Evolutionary conservation across 2,329 filamentous ascomycete species (phyloP).

Genomic region (Colletotrichum lupini): DNA sequence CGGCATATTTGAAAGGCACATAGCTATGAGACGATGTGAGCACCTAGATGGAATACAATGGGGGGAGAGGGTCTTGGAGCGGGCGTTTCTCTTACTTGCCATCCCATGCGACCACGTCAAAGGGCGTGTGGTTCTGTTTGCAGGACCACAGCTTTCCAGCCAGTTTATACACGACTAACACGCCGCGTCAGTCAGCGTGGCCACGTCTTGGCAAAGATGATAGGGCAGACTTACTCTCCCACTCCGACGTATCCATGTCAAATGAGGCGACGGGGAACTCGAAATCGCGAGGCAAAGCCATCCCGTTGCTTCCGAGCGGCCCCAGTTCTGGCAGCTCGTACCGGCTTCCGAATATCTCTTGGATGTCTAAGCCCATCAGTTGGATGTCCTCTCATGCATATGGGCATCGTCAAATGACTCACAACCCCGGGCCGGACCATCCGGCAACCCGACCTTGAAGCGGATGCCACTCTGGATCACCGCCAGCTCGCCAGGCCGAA

Average conservation of each 20-base stretch:
- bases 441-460: constrained; percentile 66
- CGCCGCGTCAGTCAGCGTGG: neutral
- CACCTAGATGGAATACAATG: neutral
- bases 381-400: neutral
- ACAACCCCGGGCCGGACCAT: constrained; percentile 67
- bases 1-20: constrained; percentile 59
- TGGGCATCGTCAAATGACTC: constrained; percentile 6
- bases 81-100: constrained; percentile 63
- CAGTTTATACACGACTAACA: constrained; percentile 65
- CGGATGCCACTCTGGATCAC: constrained; percentile 73
- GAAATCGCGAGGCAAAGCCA: constrained; percentile 74
- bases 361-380: constrained; percentile 54
- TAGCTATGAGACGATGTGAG: constrained; percentile 26
- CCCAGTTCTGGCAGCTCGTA: constrained; percentile 74
- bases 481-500: constrained; percentile 73
- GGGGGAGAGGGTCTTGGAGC: constrained; percentile 47
- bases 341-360: constrained; percentile 72
- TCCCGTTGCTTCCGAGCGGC: constrained; percentile 71
- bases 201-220: neutral
- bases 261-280: constrained; percentile 67
- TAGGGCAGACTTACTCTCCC: constrained; percentile 36
- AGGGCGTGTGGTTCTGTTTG: constrained; percentile 70
- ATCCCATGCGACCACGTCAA: constrained; percentile 76
- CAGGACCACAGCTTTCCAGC: constrained; percentile 68
- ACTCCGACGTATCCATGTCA: constrained; percentile 46